Evolutionary conservation across 768 basidiomycete genomes (phyloP), one percentile per base, ranked within the genome.

Genomic region (Coprinopsis sp.): DNA sequence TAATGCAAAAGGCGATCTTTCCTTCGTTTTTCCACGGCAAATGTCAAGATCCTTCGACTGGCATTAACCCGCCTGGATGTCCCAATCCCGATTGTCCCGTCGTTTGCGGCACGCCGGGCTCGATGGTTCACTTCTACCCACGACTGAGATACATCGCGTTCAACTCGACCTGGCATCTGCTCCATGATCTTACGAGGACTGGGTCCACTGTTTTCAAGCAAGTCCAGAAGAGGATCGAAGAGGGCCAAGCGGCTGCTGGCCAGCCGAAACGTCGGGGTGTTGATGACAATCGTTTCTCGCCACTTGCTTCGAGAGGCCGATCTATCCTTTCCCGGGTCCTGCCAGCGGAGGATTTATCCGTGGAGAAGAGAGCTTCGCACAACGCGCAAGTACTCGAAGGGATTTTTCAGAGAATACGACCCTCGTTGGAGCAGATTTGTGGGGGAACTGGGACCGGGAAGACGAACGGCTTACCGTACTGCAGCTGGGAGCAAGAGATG

Each of bases 91-190:
- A 88, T 56, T 90, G 87, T 58, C 78, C 84, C 18, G 76, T 87
- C 46, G 77, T 87, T 25, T 89, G 87, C 52, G 86, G 87, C 56
- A 89, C 87, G 4, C 84, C 87, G n/a, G 86, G 87, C 8, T 88
- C 86, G 2, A 63, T 90, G 53, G 75, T 84, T 8, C 84, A 87
- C 64, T 84, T 79, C 65, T 88, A 72, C 63, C 40, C 66, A 6
- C 68, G 54, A 23, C 68, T 88, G 16, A 57, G 64, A 27, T 62
- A 55, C 39, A 76, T 82, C 59, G 78, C 71, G 11, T 81, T 67
- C 62, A 65, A 76, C 41, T 48, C 70, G 38, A 74, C 73, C 18
- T 54, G 47, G 27, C 46, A 54, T 16, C 47, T 70, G 29, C 54
- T 81, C 24, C 46, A 59, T 30, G 54, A 59, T 3, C 49, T 75